Base-by-base conservation (phyloP, 1,139 yeast genomes). In the Candida labiduridarum region DNA sequence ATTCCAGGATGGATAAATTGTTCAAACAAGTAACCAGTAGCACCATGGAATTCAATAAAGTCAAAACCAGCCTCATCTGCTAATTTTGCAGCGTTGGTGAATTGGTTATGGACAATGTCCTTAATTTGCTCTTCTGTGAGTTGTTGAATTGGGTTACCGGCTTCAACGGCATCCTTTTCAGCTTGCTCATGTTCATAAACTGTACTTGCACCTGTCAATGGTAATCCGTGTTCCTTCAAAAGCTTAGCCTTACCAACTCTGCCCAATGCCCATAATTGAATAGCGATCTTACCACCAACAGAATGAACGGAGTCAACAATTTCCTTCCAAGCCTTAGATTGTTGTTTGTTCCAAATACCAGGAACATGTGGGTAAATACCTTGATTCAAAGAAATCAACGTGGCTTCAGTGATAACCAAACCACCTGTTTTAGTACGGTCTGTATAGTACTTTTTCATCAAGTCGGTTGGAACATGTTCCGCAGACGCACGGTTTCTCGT, bases 1-100 rank as follows among this genome's bases (percentile, higher is more conserved):
- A 80, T 63, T 30, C 63, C 58, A 38, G 64, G 53, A 33, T 65
- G 61, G 47, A 84, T 62, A 62, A 86, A 85, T 64, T 82, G 85
- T 66, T 84, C 84, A 43, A 84, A 59, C 47, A 86, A 69, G 65
- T 83, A 86, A n/a, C 90, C 90, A 64, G 85, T 82, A 16, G 89
- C 91, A 46, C 69, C 71, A 59, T 85, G 91, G 49, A 87, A 61
- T 64, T 87, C 89, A 33, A 86, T 76, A 55, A 84, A 83, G 61
- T 87, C 91, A 53, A 84, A 83, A 10, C 90, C 90, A 5, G 86
- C 85, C 4, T 62, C 69, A 38, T 79, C 56, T 1, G 84, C 79
- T 40, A 68, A 67, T 55, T 67, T 67, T 34, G 83, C 82, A 10
- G 83, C 82, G 3, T 57, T 54, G 1, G 65, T 70, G 55, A 61